phyloP scores from a whole-genome alignment of 1,284 basidiomycete species.

The Hemileia vastatrix region DNA sequence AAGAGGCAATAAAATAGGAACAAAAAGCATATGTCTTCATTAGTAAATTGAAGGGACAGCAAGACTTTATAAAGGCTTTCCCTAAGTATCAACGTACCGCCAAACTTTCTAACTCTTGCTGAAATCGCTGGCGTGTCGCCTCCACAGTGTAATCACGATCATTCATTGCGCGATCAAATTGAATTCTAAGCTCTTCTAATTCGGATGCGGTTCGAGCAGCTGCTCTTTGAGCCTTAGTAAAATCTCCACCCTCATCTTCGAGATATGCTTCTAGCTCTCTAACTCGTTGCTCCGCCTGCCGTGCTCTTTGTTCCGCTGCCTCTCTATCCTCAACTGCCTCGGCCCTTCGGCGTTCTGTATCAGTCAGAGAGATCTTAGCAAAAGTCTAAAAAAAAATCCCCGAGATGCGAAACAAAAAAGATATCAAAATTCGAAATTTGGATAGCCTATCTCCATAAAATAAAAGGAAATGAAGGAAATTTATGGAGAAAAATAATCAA shows the following conservation, averaged over 20 bases:
- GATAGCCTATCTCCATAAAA: slow-evolving; percentile 50
- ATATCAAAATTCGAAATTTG: slow-evolving; percentile 6
- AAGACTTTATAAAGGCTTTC: slow-evolving; percentile 15
- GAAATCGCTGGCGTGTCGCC: slow-evolving; percentile 57
- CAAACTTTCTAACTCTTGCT: slow-evolving; percentile 53
- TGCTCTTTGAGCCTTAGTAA: slow-evolving; percentile 63
- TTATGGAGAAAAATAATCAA: neutral
- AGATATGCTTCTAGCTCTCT: slow-evolving; percentile 58
- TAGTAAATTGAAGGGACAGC: neutral
- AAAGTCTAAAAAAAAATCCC: slow-evolving; percentile 17
- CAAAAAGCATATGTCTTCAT: no score
- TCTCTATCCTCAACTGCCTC: slow-evolving; percentile 54
- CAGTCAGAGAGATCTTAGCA: slow-evolving; percentile 24
- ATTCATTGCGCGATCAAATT: slow-evolving; percentile 22
- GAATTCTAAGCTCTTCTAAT: slow-evolving; percentile 59
- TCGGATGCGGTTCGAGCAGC: slow-evolving; percentile 63
- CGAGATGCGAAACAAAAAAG: no score
- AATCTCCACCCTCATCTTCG: slow-evolving; percentile 59
- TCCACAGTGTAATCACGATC: slow-evolving; percentile 66
- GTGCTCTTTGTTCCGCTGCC: slow-evolving; percentile 51
- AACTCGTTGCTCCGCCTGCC: slow-evolving; percentile 52
- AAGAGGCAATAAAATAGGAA: no score
- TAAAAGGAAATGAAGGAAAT: neutral
- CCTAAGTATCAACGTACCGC: slow-evolving; percentile 49
- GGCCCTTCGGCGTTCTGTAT: slow-evolving; percentile 43